phyloP scores from a whole-genome alignment of 495 filamentous ascomycete species.

The Copromyces sp. region DNA sequence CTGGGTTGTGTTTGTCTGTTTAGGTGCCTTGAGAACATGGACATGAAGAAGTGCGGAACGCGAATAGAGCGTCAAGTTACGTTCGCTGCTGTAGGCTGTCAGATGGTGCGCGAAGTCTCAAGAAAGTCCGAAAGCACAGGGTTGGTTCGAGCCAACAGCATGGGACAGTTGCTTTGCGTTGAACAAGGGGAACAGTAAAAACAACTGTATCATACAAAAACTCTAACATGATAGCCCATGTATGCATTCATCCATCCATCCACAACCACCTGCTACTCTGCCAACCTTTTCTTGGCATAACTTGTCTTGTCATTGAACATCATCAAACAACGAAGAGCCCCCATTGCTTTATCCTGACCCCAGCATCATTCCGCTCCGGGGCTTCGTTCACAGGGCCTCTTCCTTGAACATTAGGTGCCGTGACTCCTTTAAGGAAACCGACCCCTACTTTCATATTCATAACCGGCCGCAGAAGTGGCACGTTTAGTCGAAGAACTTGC shows the following conservation, averaged over 20 bases:
- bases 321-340: not conserved
- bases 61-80: not conserved
- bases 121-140: not conserved
- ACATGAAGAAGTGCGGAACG: not conserved
- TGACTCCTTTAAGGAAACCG: not conserved
- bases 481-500: slow-evolving; percentile 82
- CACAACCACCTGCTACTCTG: not conserved
- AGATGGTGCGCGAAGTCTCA: not conserved
- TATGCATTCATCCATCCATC: not conserved
- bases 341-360: not conserved
- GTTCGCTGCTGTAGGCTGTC: not conserved
- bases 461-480: not conserved
- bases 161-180: not conserved
- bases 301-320: not conserved
- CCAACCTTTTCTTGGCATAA: not conserved
- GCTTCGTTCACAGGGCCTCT: not conserved
- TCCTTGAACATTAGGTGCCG: not conserved
- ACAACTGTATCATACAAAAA: not conserved
- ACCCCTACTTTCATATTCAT: not conserved
- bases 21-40: not conserved
- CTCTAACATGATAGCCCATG: not conserved
- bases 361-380: not conserved
- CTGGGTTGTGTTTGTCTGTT: not conserved
- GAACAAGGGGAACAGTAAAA: not conserved
- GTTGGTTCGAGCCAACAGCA: not conserved